Evolutionary conservation across 2,329 filamentous ascomycete genomes (phyloP).

Genomic region (Sporothrix euskadiensis): DNA sequence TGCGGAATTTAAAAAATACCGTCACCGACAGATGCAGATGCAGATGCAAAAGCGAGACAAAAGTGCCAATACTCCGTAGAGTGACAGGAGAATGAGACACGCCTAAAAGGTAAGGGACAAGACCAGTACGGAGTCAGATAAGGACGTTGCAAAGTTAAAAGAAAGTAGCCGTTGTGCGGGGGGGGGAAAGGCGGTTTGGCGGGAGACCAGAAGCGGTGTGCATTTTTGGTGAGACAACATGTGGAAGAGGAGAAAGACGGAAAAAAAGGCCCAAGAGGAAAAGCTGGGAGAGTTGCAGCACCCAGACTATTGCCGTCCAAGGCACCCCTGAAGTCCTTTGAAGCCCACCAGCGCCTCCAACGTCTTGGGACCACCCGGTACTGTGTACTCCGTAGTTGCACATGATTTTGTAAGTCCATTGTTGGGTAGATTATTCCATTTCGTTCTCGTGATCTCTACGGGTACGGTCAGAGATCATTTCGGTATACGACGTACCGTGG

Average conservation of each 20-base stretch:
- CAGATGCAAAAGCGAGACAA: background rate
- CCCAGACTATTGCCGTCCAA: background rate
- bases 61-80: background rate
- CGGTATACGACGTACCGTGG: background rate
- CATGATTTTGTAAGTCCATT: background rate
- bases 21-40: background rate
- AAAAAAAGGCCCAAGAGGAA: background rate
- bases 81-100: conserved; percentile 2
- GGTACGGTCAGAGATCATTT: background rate
- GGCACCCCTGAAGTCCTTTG: background rate
- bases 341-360: background rate
- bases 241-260: background rate
- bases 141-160: background rate
- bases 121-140: background rate
- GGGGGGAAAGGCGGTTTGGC: background rate
- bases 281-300: background rate
- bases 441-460: background rate
- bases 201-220: background rate
- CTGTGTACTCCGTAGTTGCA: background rate
- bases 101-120: background rate
- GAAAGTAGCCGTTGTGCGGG: conserved; percentile 2
- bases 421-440: background rate
- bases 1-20: background rate
- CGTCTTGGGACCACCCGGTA: background rate
- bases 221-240: background rate